Evolutionary conservation across 2,329 filamentous ascomycete species (phyloP).

Genomic region (Stylonectria norvegica): DNA sequence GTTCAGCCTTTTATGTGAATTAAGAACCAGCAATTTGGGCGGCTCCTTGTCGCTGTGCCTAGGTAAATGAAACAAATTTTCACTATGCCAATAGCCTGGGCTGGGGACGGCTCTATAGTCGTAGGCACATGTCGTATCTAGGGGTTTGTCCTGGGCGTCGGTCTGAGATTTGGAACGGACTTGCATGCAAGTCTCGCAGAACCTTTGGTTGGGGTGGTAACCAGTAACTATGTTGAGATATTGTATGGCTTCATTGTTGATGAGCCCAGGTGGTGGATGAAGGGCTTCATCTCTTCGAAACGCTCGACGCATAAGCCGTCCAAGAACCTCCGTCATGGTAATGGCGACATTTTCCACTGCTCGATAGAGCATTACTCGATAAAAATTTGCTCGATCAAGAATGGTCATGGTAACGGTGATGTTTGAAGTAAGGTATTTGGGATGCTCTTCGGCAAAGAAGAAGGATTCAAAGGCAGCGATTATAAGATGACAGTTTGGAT

Average conservation of each 20-base stretch:
- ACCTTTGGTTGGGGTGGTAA: not conserved
- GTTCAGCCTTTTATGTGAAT: not conserved
- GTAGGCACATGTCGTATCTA: not conserved
- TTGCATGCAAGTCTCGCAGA: not conserved
- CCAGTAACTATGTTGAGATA: not conserved
- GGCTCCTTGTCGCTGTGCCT: not conserved
- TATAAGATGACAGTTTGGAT: not conserved
- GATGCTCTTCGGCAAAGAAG: not conserved
- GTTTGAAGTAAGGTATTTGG: not conserved
- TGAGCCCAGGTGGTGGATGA: not conserved
- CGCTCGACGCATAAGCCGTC: not conserved
- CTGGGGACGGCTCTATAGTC: not conserved
- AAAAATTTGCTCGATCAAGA: not conserved
- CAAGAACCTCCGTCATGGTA: not conserved
- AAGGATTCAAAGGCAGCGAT: not conserved
- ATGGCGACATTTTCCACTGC: not conserved
- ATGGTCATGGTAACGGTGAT: not conserved
- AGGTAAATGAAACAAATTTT: not conserved
- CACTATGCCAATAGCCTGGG: not conserved
- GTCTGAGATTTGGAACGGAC: not conserved
- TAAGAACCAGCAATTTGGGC: not conserved
- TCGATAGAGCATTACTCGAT: not conserved
- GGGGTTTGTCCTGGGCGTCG: not conserved
- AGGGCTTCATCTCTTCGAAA: not conserved
- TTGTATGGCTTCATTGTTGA: not conserved